Percentiles rank a stretch among this genome's conserved stretches.
Conservation (phyloP, 2,329 filamentous ascomycete species). For the Penicillium olsonii region DNA sequence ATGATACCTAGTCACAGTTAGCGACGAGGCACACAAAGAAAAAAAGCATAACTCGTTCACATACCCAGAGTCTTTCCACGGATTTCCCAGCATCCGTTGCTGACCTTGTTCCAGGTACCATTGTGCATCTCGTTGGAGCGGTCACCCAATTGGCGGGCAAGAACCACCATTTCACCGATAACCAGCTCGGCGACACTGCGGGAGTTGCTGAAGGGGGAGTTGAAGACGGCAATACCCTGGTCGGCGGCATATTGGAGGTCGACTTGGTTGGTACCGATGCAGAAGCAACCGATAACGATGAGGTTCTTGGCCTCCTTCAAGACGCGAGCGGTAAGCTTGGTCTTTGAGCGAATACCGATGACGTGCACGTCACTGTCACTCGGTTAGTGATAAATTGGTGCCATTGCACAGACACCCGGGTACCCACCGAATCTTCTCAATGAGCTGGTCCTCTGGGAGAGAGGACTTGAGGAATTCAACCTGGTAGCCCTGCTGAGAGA, state of each 20-base stretch:
- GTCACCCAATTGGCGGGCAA: constrained; percentile 90
- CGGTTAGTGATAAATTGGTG: constrained; percentile 10
- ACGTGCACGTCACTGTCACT: constrained; percentile 80
- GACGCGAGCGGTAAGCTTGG: constrained; percentile 83
- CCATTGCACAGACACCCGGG: neutral
- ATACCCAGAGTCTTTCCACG: constrained; percentile 90
- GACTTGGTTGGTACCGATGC: constrained; percentile 79
- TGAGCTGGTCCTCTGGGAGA: constrained; percentile 86
- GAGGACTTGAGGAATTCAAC: constrained; percentile 90
- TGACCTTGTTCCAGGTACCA: constrained; percentile 98
- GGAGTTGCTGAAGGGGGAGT: constrained; percentile 97
- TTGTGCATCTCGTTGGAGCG: constrained; percentile 92
- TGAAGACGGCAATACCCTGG: constrained; percentile 88
- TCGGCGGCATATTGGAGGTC: constrained; percentile 48
- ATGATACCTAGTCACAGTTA: constrained; percentile 68
- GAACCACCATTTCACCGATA: constrained; percentile 86
- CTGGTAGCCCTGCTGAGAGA: constrained; percentile 87
- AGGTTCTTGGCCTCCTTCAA: constrained; percentile 89
- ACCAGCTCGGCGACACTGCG: constrained; percentile 95
- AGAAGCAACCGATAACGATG: constrained; percentile 96
- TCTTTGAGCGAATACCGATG: constrained; percentile 97
- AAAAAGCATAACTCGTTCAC: constrained; percentile 20
- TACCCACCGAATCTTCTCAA: constrained; percentile 87
- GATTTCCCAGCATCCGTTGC: constrained; percentile 95
- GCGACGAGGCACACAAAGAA: neutral